Percentiles rank a stretch among this genome's conserved stretches.
phyloP scores from a whole-genome alignment of 208 protist species.

The Acanthamoeba sp. region DNA sequence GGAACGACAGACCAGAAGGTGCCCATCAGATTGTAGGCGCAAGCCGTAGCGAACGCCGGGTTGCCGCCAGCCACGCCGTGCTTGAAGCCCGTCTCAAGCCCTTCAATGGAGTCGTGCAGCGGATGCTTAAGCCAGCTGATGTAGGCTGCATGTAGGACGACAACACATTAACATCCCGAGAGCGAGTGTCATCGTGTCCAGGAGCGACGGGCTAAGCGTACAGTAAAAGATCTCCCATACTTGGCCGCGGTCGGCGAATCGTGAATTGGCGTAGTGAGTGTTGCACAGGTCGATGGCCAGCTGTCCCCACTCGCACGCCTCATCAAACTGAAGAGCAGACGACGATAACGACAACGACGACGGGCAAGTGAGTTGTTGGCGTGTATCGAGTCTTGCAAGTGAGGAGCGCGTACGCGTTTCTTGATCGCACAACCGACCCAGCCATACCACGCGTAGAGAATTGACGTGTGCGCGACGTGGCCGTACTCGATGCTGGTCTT shows the following conservation, averaged over 20 bases:
- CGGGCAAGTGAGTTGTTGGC: too few relatives aligned
- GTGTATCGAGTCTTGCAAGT: too few relatives aligned
- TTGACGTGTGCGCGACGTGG: neutral
- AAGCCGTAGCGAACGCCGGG: neutral
- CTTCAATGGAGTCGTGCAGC: neutral
- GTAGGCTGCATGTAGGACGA: neutral
- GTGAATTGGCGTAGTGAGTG: neutral
- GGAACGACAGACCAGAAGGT: neutral
- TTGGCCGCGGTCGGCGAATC: too few relatives aligned
- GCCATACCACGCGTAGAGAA: constrained; percentile 31
- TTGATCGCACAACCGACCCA: constrained; percentile 38
- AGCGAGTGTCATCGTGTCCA: neutral
- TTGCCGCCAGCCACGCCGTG: constrained; percentile 16
- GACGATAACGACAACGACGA: neutral
- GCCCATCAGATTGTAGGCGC: constrained; percentile 24
- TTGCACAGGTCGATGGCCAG: constrained; percentile 27
- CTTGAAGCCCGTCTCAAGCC: constrained; percentile 8
- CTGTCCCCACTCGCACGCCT: constrained; percentile 28
- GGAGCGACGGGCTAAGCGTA: too few relatives aligned
- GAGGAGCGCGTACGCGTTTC: neutral
- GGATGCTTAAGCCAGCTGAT: neutral
- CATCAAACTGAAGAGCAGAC: neutral
- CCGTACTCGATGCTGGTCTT: constrained; percentile 44
- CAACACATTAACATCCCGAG: too few relatives aligned
- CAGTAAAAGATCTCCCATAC: constrained; percentile 50